Conservation (phyloP, 2,329 filamentous ascomycete species). For the Colletotrichum salicis region DNA sequence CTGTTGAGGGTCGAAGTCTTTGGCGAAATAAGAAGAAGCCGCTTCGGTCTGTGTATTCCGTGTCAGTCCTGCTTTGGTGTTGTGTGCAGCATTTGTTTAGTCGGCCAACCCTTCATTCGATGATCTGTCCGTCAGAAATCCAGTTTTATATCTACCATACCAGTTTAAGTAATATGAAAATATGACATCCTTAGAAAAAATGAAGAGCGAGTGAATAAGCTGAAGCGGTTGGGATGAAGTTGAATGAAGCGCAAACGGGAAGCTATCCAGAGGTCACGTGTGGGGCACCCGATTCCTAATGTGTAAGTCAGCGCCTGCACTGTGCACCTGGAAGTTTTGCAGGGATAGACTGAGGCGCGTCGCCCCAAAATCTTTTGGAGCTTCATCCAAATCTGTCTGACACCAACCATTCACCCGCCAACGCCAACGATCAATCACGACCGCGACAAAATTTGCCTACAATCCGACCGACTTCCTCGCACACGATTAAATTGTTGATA, state of each 20-base stretch:
- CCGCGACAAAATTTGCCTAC: constrained; percentile 7
- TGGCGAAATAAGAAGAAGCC: constrained; percentile 9
- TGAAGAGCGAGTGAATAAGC: neutral
- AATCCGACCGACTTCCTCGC: neutral
- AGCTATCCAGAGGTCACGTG: constrained; percentile 35
- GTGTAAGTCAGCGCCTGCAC: constrained; percentile 29
- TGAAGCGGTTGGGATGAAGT: neutral
- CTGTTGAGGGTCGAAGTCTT: neutral
- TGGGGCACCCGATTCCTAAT: constrained; percentile 25
- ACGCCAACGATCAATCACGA: constrained; percentile 5
- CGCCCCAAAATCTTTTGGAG: constrained; percentile 38
- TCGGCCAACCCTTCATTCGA: neutral
- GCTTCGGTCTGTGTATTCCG: neutral
- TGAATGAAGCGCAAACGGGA: constrained; percentile 12
- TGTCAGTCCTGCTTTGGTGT: neutral
- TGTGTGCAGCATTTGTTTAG: neutral
- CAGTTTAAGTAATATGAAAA: neutral
- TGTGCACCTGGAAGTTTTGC: constrained; percentile 29
- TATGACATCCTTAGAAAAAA: too few species aligned
- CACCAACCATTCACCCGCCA: constrained; percentile 17
- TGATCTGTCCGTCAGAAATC: neutral
- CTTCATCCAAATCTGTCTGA: constrained; percentile 29
- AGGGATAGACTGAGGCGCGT: constrained; percentile 35
- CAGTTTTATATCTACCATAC: too few species aligned
- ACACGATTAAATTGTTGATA: constrained; percentile 21